These are phyloP conservation scores for Hypocrella siamensis DNA, from an alignment of 2,329 filamentous ascomycete species.

Conservation along the genomic window DNA sequence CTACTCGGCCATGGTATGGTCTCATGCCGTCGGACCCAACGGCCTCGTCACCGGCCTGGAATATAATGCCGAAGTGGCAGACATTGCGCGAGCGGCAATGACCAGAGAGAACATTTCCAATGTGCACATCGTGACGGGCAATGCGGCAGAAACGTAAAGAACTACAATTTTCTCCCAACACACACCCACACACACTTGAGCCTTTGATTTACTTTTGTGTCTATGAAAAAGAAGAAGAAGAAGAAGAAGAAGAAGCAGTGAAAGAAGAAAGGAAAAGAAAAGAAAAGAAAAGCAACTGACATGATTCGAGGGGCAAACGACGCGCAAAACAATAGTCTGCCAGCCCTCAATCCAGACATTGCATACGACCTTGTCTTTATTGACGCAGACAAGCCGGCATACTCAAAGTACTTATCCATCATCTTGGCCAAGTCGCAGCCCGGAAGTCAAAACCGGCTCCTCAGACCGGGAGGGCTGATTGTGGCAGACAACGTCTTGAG, in stretches of 20 bases:
- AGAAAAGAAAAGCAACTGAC: not conserved
- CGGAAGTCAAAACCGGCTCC: constrained; percentile 20
- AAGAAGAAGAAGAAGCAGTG: too few species aligned
- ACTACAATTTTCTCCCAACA: not conserved
- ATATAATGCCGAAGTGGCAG: constrained; percentile 26
- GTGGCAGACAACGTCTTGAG: constrained; percentile 39
- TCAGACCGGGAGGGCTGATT: constrained; percentile 32
- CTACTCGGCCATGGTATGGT: constrained; percentile 32
- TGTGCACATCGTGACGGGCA: constrained; percentile 28
- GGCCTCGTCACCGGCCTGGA: constrained; percentile 30
- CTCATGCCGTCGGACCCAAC: constrained; percentile 26
- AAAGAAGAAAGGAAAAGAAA: not conserved
- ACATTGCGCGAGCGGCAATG: constrained; percentile 22
- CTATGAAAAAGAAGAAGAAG: not conserved
- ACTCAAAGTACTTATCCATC: constrained; percentile 28
- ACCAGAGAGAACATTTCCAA: constrained; percentile 24
- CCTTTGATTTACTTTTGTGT: not conserved
- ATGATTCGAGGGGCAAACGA: too few species aligned
- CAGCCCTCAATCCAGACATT: constrained; percentile 12
- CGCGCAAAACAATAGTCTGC: constrained; percentile 11
- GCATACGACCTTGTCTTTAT: constrained; percentile 40
- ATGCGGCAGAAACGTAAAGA: constrained; percentile 28
- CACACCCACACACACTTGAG: not conserved
- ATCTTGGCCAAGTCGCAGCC: constrained; percentile 28
- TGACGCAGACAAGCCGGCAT: constrained; percentile 37